Evolutionary conservation across 2,329 filamentous ascomycete genomes (phyloP).

Genomic region (Fusarium nelsonii): DNA sequence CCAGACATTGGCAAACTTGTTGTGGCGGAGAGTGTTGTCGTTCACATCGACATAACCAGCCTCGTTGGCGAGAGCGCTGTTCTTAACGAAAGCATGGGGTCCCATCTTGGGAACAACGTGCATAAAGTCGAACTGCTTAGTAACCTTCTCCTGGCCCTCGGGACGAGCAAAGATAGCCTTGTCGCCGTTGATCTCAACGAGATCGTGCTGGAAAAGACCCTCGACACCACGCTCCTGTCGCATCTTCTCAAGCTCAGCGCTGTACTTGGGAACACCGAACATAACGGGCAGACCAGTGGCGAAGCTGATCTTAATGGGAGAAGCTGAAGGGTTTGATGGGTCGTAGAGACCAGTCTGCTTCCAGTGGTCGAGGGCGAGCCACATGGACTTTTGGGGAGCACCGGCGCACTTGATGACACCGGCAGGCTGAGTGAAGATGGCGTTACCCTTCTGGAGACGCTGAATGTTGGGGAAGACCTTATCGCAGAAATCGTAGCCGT

Average conservation of each 20-base stretch:
- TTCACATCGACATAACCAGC: conserved; percentile 71
- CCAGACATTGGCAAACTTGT: conserved; percentile 69
- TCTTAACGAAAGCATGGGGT: conserved; percentile 65
- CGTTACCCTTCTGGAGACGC: conserved; percentile 61
- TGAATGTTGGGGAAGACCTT: conserved; percentile 65
- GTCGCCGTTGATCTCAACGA: conserved; percentile 65
- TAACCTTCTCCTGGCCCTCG: conserved; percentile 59
- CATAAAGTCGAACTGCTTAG: conserved; percentile 64
- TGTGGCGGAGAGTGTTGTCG: conserved; percentile 64
- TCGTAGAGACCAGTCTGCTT: conserved; percentile 65
- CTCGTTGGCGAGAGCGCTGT: conserved; percentile 66
- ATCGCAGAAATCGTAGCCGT: conserved; percentile 66
- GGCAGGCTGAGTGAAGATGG: conserved; percentile 71
- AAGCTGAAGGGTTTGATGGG: conserved; percentile 53
- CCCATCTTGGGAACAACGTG: conserved; percentile 72
- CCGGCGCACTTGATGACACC: conserved; percentile 72
- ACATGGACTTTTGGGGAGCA: conserved; percentile 72
- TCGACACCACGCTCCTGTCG: conserved; percentile 67
- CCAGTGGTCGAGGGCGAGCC: conserved; percentile 72
- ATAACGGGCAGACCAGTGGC: conserved; percentile 67
- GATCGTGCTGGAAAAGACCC: conserved; percentile 69
- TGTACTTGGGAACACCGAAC: conserved; percentile 73
- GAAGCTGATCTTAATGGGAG: conserved; percentile 65
- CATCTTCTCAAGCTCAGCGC: conserved; percentile 64
- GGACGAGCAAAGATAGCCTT: conserved; percentile 63